Evolutionary conservation across 2,329 filamentous ascomycete genomes (phyloP).

Genomic region (Colletotrichum sp.): DNA sequence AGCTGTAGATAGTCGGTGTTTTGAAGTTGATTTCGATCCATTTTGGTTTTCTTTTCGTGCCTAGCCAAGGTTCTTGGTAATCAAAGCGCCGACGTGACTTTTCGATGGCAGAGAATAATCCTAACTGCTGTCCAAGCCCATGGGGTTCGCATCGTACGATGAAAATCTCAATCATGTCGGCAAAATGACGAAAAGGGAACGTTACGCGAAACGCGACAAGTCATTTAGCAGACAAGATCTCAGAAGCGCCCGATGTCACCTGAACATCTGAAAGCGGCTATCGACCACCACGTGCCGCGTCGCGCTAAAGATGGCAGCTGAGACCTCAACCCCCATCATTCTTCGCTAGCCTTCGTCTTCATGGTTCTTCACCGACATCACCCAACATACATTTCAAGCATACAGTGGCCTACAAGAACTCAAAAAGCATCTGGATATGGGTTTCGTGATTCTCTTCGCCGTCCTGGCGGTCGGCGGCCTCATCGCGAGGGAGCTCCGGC

Average conservation of each 20-base stretch:
- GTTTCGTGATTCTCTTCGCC: background rate
- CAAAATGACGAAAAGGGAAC: accelerated
- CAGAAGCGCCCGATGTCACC: background rate
- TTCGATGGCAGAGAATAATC: accelerated
- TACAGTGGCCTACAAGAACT: background rate
- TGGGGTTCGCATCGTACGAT: background rate
- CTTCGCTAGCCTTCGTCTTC: background rate
- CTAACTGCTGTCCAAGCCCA: accelerated
- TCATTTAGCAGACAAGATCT: background rate
- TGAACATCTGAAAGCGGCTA: slow-evolving; percentile 1
- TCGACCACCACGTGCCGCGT: background rate
- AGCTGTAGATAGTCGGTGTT: too few species aligned
- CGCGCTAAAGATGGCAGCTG: slow-evolving; percentile 2
- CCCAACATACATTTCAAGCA: accelerated
- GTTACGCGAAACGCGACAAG: background rate
- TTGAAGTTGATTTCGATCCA: too few species aligned
- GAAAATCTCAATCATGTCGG: too few species aligned
- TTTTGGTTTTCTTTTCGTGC: too few species aligned
- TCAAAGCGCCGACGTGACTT: too few species aligned
- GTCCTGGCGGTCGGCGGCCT: background rate
- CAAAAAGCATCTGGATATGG: background rate
- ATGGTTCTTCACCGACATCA: background rate
- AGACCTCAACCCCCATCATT: slow-evolving; percentile 5
- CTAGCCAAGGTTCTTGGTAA: too few species aligned
- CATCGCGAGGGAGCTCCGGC: background rate